Evolutionary conservation across 208 protist species (phyloP).

Genomic region (Leptomonas pyrrhocoris): DNA sequence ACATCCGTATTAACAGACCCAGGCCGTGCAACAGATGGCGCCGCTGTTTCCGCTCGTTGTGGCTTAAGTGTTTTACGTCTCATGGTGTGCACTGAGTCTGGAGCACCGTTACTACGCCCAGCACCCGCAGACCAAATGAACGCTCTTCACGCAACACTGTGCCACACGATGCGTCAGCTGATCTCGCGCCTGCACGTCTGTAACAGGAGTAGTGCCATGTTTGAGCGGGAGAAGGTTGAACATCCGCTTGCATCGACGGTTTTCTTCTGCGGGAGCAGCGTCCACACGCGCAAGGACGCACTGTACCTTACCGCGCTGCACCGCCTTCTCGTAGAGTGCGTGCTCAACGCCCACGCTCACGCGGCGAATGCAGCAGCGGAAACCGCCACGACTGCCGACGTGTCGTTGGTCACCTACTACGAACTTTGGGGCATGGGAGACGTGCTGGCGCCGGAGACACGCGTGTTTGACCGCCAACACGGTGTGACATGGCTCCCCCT

Average conservation of each 20-base stretch:
- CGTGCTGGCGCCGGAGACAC: constrained; percentile 31
- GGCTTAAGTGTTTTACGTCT: neutral
- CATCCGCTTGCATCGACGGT: neutral
- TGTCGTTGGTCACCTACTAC: constrained; percentile 55
- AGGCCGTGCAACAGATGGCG: neutral
- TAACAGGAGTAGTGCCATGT: neutral
- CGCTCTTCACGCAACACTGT: neutral
- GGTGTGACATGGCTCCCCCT: constrained; percentile 9
- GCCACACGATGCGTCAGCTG: constrained; percentile 1
- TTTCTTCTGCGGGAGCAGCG: constrained; percentile 10
- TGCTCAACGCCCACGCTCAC: neutral
- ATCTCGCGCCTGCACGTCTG: neutral
- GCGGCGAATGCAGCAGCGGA: neutral
- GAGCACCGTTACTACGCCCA: neutral
- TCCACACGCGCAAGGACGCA: constrained; percentile 19
- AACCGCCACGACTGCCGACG: constrained; percentile 2
- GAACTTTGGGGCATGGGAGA: constrained; percentile 47
- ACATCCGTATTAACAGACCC: neutral
- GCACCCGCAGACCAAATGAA: neutral
- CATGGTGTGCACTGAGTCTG: neutral
- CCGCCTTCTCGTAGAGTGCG: constrained; percentile 12
- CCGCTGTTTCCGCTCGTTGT: neutral
- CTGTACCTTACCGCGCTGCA: constrained; percentile 15
- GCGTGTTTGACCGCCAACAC: neutral
- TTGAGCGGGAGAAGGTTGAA: neutral